phyloP scores from a whole-genome alignment of 306 rosid species.

The Corylus americana region DNA sequence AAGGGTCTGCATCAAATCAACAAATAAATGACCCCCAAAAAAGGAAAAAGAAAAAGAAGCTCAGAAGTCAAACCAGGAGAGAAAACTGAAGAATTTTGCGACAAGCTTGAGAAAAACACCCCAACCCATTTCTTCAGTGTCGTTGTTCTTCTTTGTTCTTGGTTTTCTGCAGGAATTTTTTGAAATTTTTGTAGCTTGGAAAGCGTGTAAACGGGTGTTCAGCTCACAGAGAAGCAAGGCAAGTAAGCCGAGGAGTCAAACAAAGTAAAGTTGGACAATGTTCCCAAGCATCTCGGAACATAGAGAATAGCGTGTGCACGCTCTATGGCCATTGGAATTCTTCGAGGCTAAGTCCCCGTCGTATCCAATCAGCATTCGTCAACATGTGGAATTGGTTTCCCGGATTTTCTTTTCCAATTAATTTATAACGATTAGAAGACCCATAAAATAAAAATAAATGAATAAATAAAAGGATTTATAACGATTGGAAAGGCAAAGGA shows the following conservation, averaged over 20 bases:
- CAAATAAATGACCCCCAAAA: background rate
- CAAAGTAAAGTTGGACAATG: background rate
- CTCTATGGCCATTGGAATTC: background rate
- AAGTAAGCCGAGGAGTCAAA: background rate
- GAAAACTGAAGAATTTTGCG: slow-evolving; percentile 34
- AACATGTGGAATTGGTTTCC: background rate
- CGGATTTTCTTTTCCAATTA: no score
- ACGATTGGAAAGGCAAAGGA: no score
- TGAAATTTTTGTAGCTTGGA: background rate
- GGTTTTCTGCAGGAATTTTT: no score
- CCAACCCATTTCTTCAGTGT: slow-evolving; percentile 36
- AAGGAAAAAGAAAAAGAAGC: background rate
- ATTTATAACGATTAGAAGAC: no score
- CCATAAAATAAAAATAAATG: no score
- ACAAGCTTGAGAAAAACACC: slow-evolving; percentile 24
- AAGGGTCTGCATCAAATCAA: background rate
- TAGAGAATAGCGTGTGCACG: background rate
- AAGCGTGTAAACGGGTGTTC: background rate
- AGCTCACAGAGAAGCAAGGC: background rate
- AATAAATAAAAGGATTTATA: no score
- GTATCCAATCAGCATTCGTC: background rate
- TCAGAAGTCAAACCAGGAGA: slow-evolving; percentile 40
- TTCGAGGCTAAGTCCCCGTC: background rate
- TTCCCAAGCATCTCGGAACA: background rate
- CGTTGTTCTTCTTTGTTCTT: slow-evolving; percentile 4